Evolutionary conservation across 2,329 filamentous ascomycete species (phyloP).

Genomic region (Paecilomyces niveus): DNA sequence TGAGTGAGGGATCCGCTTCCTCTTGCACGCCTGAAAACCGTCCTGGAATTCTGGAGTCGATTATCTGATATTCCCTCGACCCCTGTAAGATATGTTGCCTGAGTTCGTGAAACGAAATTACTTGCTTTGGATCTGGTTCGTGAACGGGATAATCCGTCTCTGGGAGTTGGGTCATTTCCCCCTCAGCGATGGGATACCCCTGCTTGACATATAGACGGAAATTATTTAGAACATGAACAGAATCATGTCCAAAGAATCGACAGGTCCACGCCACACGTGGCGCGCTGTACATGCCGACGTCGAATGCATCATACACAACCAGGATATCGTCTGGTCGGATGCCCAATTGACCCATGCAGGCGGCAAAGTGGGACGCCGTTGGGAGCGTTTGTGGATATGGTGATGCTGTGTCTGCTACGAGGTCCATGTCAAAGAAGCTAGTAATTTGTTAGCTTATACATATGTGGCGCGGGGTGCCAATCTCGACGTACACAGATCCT

Average conservation of each 20-base stretch:
- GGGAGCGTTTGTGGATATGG: conserved; percentile 24
- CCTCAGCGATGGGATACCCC: conserved; percentile 11
- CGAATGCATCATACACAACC: conserved; percentile 21
- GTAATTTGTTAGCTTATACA: background rate
- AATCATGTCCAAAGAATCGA: conserved; percentile 17
- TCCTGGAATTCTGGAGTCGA: conserved; percentile 14
- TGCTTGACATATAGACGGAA: conserved; percentile 16
- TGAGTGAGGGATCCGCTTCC: conserved; percentile 9
- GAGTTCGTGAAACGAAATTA: background rate
- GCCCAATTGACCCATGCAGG: conserved; percentile 12
- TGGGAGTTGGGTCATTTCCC: background rate
- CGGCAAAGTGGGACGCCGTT: conserved; percentile 14
- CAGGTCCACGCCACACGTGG: conserved; percentile 23
- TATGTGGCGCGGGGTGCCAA: background rate
- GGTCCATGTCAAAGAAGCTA: conserved; percentile 24
- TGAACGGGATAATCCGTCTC: background rate
- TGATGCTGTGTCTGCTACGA: conserved; percentile 13
- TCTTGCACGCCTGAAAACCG: conserved; percentile 13
- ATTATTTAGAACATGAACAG: conserved; percentile 23
- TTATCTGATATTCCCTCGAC: conserved; percentile 8
- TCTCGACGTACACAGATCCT: conserved; percentile 13
- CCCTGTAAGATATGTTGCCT: background rate
- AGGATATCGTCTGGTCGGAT: conserved; percentile 16
- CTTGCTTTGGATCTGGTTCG: background rate
- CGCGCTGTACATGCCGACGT: conserved; percentile 20